Percentiles rank a stretch among this genome's conserved stretches.
Conservation (phyloP, 305 asterid species). For the Fraxinus albicans region DNA sequence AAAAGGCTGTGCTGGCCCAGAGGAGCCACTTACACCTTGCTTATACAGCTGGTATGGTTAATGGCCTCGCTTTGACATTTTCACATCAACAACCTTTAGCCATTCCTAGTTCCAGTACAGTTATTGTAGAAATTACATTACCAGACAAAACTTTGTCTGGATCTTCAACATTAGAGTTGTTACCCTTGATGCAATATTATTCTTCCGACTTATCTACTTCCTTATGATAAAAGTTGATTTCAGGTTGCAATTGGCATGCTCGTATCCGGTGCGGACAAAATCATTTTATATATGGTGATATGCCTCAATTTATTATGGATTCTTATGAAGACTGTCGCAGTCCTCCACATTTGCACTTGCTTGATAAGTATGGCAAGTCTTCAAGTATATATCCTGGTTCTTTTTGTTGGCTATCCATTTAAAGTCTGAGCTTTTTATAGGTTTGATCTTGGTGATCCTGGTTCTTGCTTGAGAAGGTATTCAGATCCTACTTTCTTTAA, state of each 20-base stretch:
- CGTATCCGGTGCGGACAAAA: constrained; percentile 52
- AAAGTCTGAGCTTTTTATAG: constrained; percentile 39
- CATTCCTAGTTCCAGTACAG: neutral
- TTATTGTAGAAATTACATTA: constrained; percentile 17
- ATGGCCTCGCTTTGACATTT: constrained; percentile 19
- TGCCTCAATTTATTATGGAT: constrained; percentile 83
- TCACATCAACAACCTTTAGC: neutral
- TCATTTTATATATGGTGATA: constrained; percentile 74
- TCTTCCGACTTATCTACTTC: constrained; percentile 23
- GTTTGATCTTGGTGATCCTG: constrained; percentile 88
- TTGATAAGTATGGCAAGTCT: constrained; percentile 67
- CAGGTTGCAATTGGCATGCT: constrained; percentile 86
- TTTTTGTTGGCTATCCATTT: constrained; percentile 19
- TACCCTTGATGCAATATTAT: constrained; percentile 6
- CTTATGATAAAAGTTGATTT: constrained; percentile 36
- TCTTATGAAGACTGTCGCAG: constrained; percentile 73
- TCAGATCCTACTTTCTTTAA: constrained; percentile 90
- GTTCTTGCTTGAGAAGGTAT: constrained; percentile 95
- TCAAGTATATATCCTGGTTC: constrained; percentile 11
- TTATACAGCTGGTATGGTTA: constrained; percentile 77
- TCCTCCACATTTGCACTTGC: constrained; percentile 74
- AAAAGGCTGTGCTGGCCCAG: constrained; percentile 87
- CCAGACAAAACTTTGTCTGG: constrained; percentile 9
- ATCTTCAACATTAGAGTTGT: constrained; percentile 17
- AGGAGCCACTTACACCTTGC: constrained; percentile 94